Evolutionary conservation across 495 filamentous ascomycete genomes (phyloP).

Genomic region (Xylaria venustula): DNA sequence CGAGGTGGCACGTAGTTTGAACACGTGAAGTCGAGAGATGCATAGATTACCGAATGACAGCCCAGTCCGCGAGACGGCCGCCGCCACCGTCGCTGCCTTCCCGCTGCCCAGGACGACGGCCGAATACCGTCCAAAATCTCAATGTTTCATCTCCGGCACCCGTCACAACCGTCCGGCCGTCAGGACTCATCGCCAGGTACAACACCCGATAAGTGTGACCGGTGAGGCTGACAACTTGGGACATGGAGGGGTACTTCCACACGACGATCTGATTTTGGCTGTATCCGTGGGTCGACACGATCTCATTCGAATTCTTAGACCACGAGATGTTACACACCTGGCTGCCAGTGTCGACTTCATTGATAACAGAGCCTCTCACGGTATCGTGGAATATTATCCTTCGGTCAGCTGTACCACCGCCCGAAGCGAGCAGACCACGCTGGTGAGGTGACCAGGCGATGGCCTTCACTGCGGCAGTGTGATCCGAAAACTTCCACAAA

Average conservation of each 20-base stretch:
- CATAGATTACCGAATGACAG: conserved; percentile 61
- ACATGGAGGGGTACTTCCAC: conserved; percentile 99
- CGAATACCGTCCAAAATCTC: conserved; percentile 94
- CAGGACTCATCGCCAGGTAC: conserved; percentile 95
- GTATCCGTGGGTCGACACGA: conserved; percentile 97
- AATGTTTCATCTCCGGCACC: conserved; percentile 96
- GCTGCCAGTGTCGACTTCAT: conserved; percentile 90
- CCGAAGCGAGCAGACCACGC: conserved; percentile 86
- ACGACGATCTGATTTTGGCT: conserved; percentile 96
- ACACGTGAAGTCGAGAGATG: background rate
- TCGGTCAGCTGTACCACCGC: conserved; percentile 92
- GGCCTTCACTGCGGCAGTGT: conserved; percentile 93
- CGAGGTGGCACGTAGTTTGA: conserved; percentile 1
- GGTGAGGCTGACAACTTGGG: conserved; percentile 88
- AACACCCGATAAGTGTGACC: conserved; percentile 95
- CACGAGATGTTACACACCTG: conserved; percentile 97
- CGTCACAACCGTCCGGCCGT: conserved; percentile 89
- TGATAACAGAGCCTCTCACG: conserved; percentile 68
- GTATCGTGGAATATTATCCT: conserved; percentile 99
- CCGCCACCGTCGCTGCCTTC: conserved; percentile 49
- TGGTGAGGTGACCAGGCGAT: conserved; percentile 99
- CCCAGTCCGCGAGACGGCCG: conserved; percentile 65
- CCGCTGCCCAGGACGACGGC: conserved; percentile 59
- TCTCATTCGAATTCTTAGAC: conserved; percentile 93
- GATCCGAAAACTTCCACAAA: conserved; percentile 86